A percentile compares a stretch with the other conserved stretches of the same genome.
Conservation (phyloP, 768 basidiomycete genomes). For the Cystofilobasidium ferigula region DNA sequence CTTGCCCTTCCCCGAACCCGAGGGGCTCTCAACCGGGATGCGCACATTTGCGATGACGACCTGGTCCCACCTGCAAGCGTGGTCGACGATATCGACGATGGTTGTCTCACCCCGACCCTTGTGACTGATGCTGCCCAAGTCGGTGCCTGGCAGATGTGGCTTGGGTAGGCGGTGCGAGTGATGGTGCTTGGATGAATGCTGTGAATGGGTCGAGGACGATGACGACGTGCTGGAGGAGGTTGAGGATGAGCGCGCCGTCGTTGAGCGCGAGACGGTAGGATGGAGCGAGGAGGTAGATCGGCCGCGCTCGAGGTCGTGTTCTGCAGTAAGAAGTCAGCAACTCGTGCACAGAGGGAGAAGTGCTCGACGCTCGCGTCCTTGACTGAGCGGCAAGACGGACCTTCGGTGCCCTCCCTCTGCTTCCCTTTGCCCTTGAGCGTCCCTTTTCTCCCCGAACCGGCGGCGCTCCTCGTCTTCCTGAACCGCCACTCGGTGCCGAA, state of each 20-base stretch:
- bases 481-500: constrained; percentile 17
- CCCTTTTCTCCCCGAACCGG: not conserved
- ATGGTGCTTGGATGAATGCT: not conserved
- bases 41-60: constrained; percentile 51
- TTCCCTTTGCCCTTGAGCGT: not conserved
- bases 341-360: no score
- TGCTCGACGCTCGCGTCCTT: no score
- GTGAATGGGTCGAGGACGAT: not conserved
- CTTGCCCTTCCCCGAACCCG: not conserved
- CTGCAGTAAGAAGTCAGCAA: no score
- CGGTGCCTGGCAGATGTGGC: not conserved
- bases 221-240: not conserved
- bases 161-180: not conserved
- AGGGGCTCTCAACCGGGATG: constrained; percentile 49
- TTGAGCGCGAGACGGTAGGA: not conserved
- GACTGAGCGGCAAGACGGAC: not conserved
- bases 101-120: constrained; percentile 47
- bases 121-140: not conserved
- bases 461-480: not conserved
- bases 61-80: constrained; percentile 55
- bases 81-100: constrained; percentile 53
- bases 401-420: not conserved
- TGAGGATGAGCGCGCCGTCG: not conserved
- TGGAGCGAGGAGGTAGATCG: no score
- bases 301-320: no score